Percentiles rank a stretch among this genome's conserved stretches.
Evolutionary conservation across 2,329 filamentous ascomycete genomes (phyloP).

Genomic region (Talaromyces sp.): DNA sequence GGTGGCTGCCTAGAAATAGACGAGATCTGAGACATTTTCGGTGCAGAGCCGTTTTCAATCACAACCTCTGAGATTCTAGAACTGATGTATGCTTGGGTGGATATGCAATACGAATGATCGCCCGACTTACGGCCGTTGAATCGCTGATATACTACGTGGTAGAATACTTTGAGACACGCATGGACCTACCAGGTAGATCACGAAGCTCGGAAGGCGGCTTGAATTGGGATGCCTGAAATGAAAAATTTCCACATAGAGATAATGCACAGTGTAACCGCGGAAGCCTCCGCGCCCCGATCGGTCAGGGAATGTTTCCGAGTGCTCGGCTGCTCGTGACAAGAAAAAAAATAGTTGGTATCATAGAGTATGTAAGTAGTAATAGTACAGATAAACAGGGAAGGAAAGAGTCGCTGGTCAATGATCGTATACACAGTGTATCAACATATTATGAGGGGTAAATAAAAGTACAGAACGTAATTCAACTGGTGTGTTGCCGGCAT

Average conservation of each 20-base stretch:
- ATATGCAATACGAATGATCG: not conserved
- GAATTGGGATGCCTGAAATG: not conserved
- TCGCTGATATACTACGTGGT: too few species aligned
- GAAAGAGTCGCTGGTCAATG: slow-evolving; percentile 6
- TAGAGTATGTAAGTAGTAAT: not conserved
- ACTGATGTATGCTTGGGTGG: too few species aligned
- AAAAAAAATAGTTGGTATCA: not conserved
- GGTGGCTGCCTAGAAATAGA: not conserved
- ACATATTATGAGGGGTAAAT: not conserved
- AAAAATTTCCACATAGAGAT: not conserved
- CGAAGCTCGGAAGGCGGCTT: not conserved
- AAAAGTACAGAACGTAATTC: not conserved
- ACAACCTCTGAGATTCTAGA: too few species aligned
- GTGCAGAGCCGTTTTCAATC: not conserved
- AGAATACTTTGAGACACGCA: not conserved
- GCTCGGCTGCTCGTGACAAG: not conserved
- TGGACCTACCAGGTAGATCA: not conserved
- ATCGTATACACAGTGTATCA: slow-evolving; percentile 2
- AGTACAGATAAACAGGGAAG: not conserved
- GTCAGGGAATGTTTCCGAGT: not conserved
- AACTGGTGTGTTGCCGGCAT: not conserved
- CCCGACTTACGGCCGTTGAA: not conserved
- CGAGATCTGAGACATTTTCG: not conserved
- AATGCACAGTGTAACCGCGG: not conserved
- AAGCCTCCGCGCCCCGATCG: not conserved